Conservation (phyloP, 257 asterid genomes). For the Lavandula angustifolia region DNA sequence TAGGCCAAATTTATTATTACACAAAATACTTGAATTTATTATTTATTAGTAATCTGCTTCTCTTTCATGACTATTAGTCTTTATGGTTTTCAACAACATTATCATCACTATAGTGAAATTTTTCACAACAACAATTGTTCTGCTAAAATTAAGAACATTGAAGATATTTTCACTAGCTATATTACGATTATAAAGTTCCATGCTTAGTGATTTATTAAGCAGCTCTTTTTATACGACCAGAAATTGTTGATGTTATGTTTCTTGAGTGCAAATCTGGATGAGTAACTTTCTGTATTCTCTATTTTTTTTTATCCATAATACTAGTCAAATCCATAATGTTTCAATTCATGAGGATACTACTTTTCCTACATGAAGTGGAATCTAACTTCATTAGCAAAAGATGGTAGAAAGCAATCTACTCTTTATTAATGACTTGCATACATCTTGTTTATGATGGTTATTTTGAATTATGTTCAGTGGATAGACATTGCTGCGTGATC, state of each 20-base stretch:
- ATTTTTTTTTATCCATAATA: neutral
- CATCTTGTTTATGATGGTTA: neutral
- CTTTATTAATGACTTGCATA: neutral
- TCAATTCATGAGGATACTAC: neutral
- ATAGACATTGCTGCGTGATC: slow-evolving; percentile 75
- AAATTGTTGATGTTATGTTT: neutral
- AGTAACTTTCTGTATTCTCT: neutral
- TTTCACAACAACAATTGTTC: neutral
- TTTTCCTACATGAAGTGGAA: neutral
- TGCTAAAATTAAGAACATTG: neutral
- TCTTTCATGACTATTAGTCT: neutral
- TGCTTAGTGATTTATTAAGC: slow-evolving; percentile 12
- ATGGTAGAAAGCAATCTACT: neutral
- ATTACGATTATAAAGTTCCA: neutral
- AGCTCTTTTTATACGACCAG: neutral
- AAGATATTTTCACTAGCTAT: neutral
- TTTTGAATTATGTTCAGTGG: slow-evolving; percentile 52
- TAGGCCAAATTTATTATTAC: no score
- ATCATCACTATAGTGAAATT: neutral
- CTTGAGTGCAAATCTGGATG: neutral
- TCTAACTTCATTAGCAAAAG: neutral
- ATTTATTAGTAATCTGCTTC: neutral
- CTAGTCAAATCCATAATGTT: neutral
- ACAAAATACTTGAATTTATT: neutral
- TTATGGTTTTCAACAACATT: neutral